Evolutionary conservation across 352 stramenopile genomes (phyloP), one percentile per base, ranked within the genome.

Genomic region (Pythium myriotylum): DNA sequence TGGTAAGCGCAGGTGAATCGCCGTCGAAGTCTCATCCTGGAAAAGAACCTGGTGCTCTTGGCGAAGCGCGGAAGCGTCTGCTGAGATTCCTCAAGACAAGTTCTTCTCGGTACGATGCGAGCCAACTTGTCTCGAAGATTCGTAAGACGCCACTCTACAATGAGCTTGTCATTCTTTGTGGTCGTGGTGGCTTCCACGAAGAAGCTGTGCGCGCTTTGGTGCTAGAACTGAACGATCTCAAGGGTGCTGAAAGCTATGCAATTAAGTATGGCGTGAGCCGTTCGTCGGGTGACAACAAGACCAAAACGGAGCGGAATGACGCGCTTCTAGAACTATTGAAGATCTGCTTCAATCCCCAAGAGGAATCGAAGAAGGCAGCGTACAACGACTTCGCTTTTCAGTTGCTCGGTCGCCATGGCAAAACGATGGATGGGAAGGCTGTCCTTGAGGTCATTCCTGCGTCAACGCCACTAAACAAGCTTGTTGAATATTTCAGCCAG

Each of bases 121-220:
- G 54, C 26, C 72, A 85, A 27, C 68, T 95, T 4, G 71, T 93
- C 22, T 70, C 81, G n/a, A 93, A 95, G 59, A 77, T 93, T 41
- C 89, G 86, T 37, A 72, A 74, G 26, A 86, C 83, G 35, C 69
- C 77, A 20, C 65, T 95, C 16, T 91, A 91, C 67, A 90, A 91
- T 48, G 86, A 95, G 55, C 88, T 95, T 40, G 76, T 95, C 16
- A 91, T 95, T 62, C 68, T 95, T 1, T 94, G 86, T 43, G 86
- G 86, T 1, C 86, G 86, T 56, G 86, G 86, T 22, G 76, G 80
- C 4, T 70, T 94, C 23, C 86, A 95, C 55, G 81, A 91, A 33
- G 82, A 95, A 46, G 86, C 86, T 10, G 72, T 95, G 22, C 77
- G 73, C 8, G 78, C 80, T 22, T 62, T 95, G n/a, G 80, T 92